Conservation (phyloP, 164 flowering plant species). For the Santalum album region DNA sequence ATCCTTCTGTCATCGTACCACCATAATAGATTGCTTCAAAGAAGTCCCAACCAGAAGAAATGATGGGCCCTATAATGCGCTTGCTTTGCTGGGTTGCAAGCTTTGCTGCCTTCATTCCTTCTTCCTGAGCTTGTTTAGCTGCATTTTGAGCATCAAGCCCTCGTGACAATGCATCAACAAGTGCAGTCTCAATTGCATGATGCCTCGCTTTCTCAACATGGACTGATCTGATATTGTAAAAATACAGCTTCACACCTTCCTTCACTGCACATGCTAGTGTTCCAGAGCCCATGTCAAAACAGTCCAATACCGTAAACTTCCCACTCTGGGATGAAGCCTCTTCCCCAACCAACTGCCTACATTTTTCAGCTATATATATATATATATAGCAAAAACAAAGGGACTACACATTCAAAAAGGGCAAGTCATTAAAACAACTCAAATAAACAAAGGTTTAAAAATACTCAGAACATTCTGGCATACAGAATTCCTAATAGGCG, state of each 20-base stretch:
- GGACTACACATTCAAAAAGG: too few species aligned
- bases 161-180: conserved; percentile 62
- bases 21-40: conserved; percentile 88
- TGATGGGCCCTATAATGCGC: conserved; percentile 82
- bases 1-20: conserved; percentile 79
- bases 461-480: not conserved
- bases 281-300: conserved; percentile 62
- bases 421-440: too few species aligned
- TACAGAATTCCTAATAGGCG: too few species aligned
- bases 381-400: too few species aligned
- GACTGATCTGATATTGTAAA: conserved; percentile 55
- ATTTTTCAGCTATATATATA: conserved; percentile 70
- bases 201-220: conserved; percentile 69
- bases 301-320: conserved; percentile 60
- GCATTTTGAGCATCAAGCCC: conserved; percentile 61
- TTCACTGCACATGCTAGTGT: conserved; percentile 48
- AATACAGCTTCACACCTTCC: conserved; percentile 64
- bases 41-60: conserved; percentile 92
- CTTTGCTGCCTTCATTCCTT: conserved; percentile 88
- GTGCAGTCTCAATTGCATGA: conserved; percentile 55
- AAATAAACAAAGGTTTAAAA: not conserved
- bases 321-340: conserved; percentile 82
- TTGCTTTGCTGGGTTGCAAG: conserved; percentile 59
- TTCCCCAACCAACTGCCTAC: conserved; percentile 70
- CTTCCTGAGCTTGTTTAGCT: conserved; percentile 64